Percentiles rank a stretch among this genome's conserved stretches.
Evolutionary conservation across 75 land plant species (phyloP).

Genomic region (Chamaecyparis obtusa): DNA sequence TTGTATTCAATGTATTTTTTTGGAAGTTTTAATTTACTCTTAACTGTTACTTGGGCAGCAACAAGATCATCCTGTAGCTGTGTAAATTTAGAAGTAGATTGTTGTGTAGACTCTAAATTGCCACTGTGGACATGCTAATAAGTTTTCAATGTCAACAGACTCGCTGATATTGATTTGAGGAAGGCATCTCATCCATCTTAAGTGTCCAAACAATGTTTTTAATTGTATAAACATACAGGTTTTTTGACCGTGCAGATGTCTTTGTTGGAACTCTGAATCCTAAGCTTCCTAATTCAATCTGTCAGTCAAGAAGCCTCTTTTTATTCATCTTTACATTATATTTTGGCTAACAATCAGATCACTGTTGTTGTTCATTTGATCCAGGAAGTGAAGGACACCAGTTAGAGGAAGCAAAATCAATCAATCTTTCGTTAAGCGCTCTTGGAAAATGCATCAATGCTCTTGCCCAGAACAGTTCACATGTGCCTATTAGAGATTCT

Average conservation of each 20-base stretch:
- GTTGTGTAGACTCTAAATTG: background rate
- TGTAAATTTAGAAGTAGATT: background rate
- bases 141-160: background rate
- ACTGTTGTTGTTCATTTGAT: background rate
- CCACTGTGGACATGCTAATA: background rate
- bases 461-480: constrained; percentile 73
- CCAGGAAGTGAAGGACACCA: constrained; percentile 78
- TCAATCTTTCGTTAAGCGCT: constrained; percentile 83
- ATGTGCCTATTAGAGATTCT: constrained; percentile 79
- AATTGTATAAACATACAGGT: background rate
- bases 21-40: background rate
- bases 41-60: background rate
- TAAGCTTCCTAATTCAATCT: background rate
- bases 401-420: constrained; percentile 81
- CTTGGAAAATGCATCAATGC: constrained; percentile 91
- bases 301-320: background rate
- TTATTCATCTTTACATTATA: background rate
- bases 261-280: background rate
- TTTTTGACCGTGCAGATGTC: background rate
- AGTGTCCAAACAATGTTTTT: background rate
- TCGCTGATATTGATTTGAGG: background rate
- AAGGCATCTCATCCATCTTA: background rate
- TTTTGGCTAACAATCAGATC: background rate
- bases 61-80: background rate
- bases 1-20: background rate